A percentile compares a stretch with the other conserved stretches of the same genome.
Conservation (phyloP, 2,329 filamentous ascomycete genomes). For the Dactylellina haptotyla region DNA sequence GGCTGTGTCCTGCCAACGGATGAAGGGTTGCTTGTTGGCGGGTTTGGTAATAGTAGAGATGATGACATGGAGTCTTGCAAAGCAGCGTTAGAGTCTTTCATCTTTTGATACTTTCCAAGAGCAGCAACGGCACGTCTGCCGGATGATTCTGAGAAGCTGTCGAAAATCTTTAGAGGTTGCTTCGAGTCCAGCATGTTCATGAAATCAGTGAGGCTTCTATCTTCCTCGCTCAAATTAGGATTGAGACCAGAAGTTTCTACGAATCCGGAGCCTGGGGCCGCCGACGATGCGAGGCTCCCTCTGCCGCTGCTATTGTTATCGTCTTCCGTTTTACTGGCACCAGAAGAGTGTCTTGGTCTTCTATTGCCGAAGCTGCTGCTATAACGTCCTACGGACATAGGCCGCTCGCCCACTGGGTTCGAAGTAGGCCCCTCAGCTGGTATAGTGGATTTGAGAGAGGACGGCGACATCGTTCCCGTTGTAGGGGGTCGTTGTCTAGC, state of each 20-base stretch:
- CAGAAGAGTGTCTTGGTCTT: constrained; percentile 78
- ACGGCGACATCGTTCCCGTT: constrained; percentile 61
- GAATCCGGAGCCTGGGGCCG: constrained; percentile 79
- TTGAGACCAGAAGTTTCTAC: constrained; percentile 75
- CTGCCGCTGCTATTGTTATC: constrained; percentile 70
- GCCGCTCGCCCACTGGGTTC: constrained; percentile 74
- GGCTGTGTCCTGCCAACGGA: constrained; percentile 70
- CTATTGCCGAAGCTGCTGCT: constrained; percentile 95
- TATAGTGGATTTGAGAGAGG: constrained; percentile 65
- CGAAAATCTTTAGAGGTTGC: constrained; percentile 85
- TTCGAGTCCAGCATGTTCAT: constrained; percentile 86
- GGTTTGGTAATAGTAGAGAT: constrained; percentile 78
- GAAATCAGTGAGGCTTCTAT: constrained; percentile 93
- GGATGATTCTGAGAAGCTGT: constrained; percentile 70
- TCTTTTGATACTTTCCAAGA: constrained; percentile 83
- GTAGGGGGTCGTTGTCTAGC: constrained; percentile 61
- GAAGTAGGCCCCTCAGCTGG: constrained; percentile 72
- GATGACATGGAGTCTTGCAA: constrained; percentile 94
- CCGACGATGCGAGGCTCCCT: constrained; percentile 66
- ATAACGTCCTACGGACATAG: constrained; percentile 75
- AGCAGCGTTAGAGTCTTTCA: constrained; percentile 87
- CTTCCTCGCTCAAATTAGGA: constrained; percentile 76
- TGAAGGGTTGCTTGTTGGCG: constrained; percentile 55
- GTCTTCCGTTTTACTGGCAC: constrained; percentile 69
- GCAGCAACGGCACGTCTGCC: constrained; percentile 79